Conservation (phyloP, 805 yeast species). For the Sugiyamaella lignohabitans region DNA sequence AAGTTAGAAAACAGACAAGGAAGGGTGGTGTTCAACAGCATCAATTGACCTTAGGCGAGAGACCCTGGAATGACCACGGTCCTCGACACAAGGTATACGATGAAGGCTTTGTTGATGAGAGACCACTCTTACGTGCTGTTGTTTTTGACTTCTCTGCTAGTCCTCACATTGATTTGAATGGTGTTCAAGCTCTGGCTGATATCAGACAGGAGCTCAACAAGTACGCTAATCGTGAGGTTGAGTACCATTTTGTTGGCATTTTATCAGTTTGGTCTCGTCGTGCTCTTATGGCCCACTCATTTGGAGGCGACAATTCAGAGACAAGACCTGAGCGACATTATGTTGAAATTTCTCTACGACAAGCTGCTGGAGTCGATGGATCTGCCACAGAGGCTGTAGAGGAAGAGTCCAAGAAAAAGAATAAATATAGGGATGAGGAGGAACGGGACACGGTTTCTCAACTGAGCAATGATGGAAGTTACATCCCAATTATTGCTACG, state of each 20-base stretch:
- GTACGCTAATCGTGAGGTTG: conserved; percentile 78
- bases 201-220: conserved; percentile 61
- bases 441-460: conserved; percentile 15
- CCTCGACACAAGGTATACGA: conserved; percentile 34
- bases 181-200: conserved; percentile 72
- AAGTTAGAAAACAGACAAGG: conserved; percentile 53
- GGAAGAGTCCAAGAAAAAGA: conserved; percentile 8
- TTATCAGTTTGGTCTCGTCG: conserved; percentile 82
- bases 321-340: conserved; percentile 20
- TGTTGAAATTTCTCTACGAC: conserved; percentile 15
- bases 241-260: conserved; percentile 83
- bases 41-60: conserved; percentile 41
- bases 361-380: conserved; percentile 13
- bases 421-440: conserved; percentile 18
- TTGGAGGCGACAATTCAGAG: conserved; percentile 52
- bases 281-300: conserved; percentile 67
- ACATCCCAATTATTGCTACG: conserved; percentile 53
- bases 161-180: conserved; percentile 70
- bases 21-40: conserved; percentile 43
- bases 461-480: conserved; percentile 33
- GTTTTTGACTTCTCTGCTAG: conserved; percentile 80
- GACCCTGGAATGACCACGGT: conserved; percentile 92
- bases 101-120: conserved; percentile 35
- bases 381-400: conserved; percentile 9
- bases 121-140: conserved; percentile 65